Percentiles rank a stretch among this genome's conserved stretches.
These are phyloP conservation scores for Jackrogersella minutella DNA, from an alignment of 495 filamentous ascomycete species.

Conservation along the genomic window DNA sequence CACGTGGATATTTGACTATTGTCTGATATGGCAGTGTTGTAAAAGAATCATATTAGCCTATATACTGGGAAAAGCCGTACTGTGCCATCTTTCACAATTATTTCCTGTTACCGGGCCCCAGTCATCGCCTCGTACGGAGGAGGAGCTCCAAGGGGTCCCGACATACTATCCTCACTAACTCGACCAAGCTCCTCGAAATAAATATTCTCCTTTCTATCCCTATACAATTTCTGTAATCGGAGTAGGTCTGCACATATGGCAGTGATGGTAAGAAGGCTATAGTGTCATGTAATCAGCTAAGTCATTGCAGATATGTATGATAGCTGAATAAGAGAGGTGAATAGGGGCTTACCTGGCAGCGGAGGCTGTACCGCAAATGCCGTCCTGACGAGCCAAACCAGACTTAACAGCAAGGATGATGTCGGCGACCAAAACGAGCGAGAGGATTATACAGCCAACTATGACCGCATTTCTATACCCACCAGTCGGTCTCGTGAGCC, in stretches of 20 bases:
- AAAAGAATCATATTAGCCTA: background rate
- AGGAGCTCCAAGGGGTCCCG: background rate
- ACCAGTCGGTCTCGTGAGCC: background rate
- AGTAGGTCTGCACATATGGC: slow-evolving; percentile 5
- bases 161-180: background rate
- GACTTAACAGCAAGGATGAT: slow-evolving; percentile 8
- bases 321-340: background rate
- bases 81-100: background rate
- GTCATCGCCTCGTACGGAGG: slow-evolving; percentile 16
- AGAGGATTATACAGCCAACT: background rate
- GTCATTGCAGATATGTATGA: background rate
- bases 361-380: slow-evolving; percentile 1
- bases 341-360: background rate
- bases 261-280: slow-evolving; percentile 6
- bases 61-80: background rate
- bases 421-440: slow-evolving; percentile 7
- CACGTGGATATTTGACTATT: background rate
- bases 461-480: slow-evolving; percentile 11
- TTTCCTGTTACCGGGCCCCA: background rate
- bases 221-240: background rate
- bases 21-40: background rate
- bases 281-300: background rate
- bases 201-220: slow-evolving; percentile 5
- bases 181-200: slow-evolving; percentile 2
- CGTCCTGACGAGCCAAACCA: background rate